phyloP scores from a whole-genome alignment of 345 rosid species.

The Anastatica hierochuntica region DNA sequence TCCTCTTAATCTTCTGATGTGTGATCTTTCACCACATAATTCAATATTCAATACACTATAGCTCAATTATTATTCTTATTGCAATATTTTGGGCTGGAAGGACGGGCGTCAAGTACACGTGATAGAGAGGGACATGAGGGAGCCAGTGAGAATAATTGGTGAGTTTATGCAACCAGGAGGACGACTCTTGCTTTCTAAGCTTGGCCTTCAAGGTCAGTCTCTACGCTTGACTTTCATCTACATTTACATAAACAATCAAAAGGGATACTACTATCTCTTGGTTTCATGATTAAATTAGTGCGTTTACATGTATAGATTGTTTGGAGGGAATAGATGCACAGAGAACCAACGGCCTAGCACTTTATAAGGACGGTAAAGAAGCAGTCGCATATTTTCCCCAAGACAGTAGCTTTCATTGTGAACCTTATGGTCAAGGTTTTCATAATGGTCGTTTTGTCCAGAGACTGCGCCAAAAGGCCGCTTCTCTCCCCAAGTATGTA shows the following conservation, averaged over 20 bases:
- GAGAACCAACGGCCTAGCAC: background rate
- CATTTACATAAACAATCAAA: too few relatives aligned
- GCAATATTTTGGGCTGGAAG: background rate
- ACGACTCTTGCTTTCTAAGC: conserved; percentile 43
- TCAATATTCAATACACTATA: too few relatives aligned
- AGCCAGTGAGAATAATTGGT: conserved; percentile 56
- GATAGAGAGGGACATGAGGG: conserved; percentile 52
- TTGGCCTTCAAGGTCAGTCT: conserved; percentile 49
- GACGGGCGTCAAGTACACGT: conserved; percentile 58
- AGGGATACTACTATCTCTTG: too few relatives aligned
- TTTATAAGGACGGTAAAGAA: conserved; percentile 21
- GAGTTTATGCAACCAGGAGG: conserved; percentile 67
- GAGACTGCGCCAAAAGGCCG: conserved; percentile 23
- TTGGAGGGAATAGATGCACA: conserved; percentile 31
- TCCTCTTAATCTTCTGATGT: too few relatives aligned
- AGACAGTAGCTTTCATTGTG: conserved; percentile 3
- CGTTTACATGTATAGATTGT: conserved; percentile 15
- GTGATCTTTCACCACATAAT: too few relatives aligned
- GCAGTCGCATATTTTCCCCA: conserved; percentile 4
- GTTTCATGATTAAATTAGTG: too few relatives aligned
- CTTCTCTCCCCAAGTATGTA: conserved; percentile 24
- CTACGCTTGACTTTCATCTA: background rate
- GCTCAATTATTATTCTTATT: too few relatives aligned
- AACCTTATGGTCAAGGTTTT: conserved; percentile 18
- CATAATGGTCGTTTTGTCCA: conserved; percentile 27